Evolutionary conservation across 2,329 filamentous ascomycete genomes (phyloP).

Genomic region (Diaporthe sp.): DNA sequence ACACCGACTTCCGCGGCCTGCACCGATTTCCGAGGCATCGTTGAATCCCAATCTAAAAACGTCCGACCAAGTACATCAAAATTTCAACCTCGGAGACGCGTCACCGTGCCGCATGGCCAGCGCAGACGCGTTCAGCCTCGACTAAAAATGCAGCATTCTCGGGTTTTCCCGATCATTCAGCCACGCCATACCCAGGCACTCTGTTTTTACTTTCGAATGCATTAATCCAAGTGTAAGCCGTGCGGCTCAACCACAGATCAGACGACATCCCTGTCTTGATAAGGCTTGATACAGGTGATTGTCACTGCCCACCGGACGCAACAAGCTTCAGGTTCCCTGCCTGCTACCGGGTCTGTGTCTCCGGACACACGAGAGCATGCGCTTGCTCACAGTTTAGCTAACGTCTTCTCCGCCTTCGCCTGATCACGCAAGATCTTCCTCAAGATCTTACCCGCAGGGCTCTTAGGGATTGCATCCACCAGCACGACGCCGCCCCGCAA

Average conservation of each 20-base stretch:
- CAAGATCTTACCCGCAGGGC: constrained; percentile 73
- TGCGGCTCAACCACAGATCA: background rate
- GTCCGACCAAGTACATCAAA: background rate
- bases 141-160: background rate
- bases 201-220: background rate
- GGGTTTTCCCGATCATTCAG: background rate
- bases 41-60: background rate
- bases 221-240: background rate
- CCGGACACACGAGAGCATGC: background rate
- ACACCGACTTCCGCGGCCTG: constrained; percentile 20
- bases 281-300: background rate
- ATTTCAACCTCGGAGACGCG: constrained; percentile 16
- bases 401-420: constrained; percentile 49
- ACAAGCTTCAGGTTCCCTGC: background rate
- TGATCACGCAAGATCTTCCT: constrained; percentile 66
- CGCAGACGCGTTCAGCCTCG: constrained; percentile 7
- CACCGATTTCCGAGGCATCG: constrained; percentile 14
- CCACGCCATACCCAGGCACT: background rate
- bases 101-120: constrained; percentile 26
- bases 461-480: constrained; percentile 71
- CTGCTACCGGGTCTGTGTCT: background rate
- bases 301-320: background rate
- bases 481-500: constrained; percentile 58
- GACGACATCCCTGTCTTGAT: background rate
- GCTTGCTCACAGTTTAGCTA: constrained; percentile 41